These are phyloP conservation scores for Blastocystis sp. DNA, from an alignment of 352 stramenopile genomes.

Conservation along the genomic window DNA sequence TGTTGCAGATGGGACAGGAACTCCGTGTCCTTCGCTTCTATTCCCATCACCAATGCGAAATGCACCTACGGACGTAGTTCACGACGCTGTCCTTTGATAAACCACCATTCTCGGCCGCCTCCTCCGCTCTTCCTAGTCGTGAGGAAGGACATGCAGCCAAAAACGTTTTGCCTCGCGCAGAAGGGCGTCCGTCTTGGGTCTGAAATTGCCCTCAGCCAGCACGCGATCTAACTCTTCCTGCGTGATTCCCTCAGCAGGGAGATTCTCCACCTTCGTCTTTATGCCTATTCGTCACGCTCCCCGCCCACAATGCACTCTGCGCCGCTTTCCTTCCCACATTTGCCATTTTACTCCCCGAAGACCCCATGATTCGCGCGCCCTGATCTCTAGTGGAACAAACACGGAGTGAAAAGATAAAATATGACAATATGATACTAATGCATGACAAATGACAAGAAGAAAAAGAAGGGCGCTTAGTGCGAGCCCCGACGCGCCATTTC, in stretches of 20 bases:
- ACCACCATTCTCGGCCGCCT: not conserved
- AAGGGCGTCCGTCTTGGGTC: constrained; percentile 57
- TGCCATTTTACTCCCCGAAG: not conserved
- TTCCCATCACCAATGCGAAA: not conserved
- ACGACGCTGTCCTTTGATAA: not conserved
- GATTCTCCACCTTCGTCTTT: constrained; percentile 45
- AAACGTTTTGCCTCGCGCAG: not conserved
- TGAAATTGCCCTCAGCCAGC: constrained; percentile 14
- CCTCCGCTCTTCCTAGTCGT: constrained; percentile 10
- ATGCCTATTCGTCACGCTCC: constrained; percentile 19
- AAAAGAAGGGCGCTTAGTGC: no score
- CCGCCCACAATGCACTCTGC: not conserved
- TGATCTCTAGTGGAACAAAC: not conserved
- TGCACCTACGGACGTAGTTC: not conserved
- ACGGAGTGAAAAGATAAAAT: not conserved
- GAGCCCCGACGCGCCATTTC: no score
- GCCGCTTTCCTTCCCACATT: not conserved
- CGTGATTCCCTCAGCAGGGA: constrained; percentile 25
- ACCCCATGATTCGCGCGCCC: not conserved
- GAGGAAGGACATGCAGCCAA: not conserved
- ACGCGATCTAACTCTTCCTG: constrained; percentile 25
- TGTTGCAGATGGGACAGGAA: constrained; percentile 10
- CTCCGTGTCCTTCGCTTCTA: constrained; percentile 45
- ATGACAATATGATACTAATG: not conserved
- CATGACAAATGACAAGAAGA: not conserved